phyloP scores from a whole-genome alignment of 148 eudicot species.

The Rhododendron vialii region DNA sequence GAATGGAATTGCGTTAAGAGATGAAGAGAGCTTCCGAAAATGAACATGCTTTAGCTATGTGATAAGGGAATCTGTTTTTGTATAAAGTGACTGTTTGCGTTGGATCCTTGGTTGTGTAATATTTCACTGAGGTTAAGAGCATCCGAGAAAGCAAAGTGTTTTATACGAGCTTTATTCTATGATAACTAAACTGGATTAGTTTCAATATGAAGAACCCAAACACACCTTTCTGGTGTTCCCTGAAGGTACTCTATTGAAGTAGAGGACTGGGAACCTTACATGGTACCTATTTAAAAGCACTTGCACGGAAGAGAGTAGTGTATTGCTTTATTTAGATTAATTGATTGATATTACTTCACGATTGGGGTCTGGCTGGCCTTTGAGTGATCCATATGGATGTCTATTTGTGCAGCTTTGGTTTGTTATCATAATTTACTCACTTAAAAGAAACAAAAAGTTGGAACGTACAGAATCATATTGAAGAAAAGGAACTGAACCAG shows the following conservation, averaged over 20 bases:
- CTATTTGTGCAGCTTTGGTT: not conserved
- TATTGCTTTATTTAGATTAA: not conserved
- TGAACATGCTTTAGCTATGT: not conserved
- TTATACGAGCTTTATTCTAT: not conserved
- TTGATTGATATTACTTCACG: not conserved
- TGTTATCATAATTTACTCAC: not conserved
- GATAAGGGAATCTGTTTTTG: not conserved
- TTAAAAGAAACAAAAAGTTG: not conserved
- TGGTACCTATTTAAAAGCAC: not conserved
- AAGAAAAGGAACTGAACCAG: not conserved
- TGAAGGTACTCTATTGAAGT: not conserved
- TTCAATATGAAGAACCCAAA: not conserved
- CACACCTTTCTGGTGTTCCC: not conserved
- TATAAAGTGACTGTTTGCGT: not conserved
- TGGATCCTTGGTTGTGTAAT: not conserved
- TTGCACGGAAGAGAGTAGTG: not conserved
- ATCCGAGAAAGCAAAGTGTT: not conserved
- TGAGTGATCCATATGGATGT: not conserved
- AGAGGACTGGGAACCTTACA: not conserved
- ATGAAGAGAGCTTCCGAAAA: not conserved
- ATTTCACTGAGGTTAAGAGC: not conserved
- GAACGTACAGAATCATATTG: not conserved
- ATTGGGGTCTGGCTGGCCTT: not conserved
- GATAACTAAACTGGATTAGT: not conserved
- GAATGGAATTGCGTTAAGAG: not conserved